Evolutionary conservation across 1,139 yeast genomes (phyloP).

Genomic region (Zhuliangozyma parablackwelliae): DNA sequence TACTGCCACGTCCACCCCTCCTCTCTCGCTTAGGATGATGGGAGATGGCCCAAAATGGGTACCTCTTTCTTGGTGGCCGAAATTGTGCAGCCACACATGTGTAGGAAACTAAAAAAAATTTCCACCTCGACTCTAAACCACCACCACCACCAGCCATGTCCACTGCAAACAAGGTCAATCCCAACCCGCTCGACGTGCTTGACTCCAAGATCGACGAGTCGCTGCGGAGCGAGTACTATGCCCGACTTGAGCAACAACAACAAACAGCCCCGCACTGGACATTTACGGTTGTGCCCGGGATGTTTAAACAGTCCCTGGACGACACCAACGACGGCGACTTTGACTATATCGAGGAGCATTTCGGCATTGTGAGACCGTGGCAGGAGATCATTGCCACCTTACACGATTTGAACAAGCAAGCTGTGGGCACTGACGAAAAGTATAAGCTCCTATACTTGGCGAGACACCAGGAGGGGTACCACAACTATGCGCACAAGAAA

Average conservation of each 20-base stretch:
- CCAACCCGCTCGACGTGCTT: constrained; percentile 10
- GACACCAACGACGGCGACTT: constrained; percentile 36
- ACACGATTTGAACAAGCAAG: constrained; percentile 22
- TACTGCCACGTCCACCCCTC: too few relatives aligned
- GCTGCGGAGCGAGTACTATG: constrained; percentile 13
- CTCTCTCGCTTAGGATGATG: too few relatives aligned
- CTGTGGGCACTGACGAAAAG: constrained; percentile 15
- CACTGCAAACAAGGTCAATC: too few relatives aligned
- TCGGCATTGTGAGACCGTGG: constrained; percentile 37
- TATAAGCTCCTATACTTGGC: constrained; percentile 41
- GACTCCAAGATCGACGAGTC: constrained; percentile 11
- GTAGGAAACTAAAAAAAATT: too few relatives aligned
- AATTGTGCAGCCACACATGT: too few relatives aligned
- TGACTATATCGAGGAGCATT: constrained; percentile 36
- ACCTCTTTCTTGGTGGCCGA: too few relatives aligned
- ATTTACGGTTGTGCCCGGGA: constrained; percentile 33
- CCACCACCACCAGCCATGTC: too few relatives aligned
- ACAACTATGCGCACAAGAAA: constrained; percentile 38
- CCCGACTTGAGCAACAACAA: constrained; percentile 11
- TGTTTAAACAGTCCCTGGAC: constrained; percentile 34
- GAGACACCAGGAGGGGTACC: constrained; percentile 47
- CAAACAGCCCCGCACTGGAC: constrained; percentile 21
- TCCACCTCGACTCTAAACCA: too few relatives aligned
- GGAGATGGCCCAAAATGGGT: too few relatives aligned
- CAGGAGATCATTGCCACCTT: constrained; percentile 21